Percentiles rank a stretch among this genome's conserved stretches.
Evolutionary conservation across 169 alveolate species (phyloP).

Genomic region (Eimeria maxima): DNA sequence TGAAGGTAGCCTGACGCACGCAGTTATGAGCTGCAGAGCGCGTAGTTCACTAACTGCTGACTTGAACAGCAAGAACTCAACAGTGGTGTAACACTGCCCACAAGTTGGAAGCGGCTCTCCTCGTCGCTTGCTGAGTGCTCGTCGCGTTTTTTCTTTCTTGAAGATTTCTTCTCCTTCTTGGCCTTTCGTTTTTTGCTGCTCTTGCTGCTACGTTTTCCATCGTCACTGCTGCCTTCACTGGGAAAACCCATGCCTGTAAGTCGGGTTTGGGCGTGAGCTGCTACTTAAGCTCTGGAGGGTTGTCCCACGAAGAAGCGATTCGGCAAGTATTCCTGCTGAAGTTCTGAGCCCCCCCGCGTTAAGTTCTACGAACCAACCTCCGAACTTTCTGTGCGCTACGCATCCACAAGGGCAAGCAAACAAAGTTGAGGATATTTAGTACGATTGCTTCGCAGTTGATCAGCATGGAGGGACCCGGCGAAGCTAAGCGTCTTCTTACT

Average conservation of each 20-base stretch:
- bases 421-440: neutral
- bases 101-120: neutral
- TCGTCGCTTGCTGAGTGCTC: neutral
- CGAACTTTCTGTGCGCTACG: neutral
- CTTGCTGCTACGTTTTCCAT: neutral
- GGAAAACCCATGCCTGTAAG: slow-evolving; percentile 46
- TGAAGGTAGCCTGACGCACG: neutral
- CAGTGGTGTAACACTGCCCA: slow-evolving; percentile 11
- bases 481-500: neutral
- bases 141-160: slow-evolving; percentile 47
- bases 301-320: neutral
- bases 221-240: slow-evolving; percentile 69
- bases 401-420: neutral
- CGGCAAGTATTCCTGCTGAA: neutral
- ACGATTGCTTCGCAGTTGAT: neutral
- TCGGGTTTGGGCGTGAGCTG: neutral
- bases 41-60: neutral
- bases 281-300: neutral
- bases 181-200: slow-evolving; percentile 63
- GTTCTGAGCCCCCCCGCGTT: neutral
- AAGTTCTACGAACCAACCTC: neutral
- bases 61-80: neutral
- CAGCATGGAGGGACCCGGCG: neutral
- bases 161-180: slow-evolving; percentile 26
- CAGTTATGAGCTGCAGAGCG: neutral